A percentile compares a stretch with the other conserved stretches of the same genome.
Conservation (phyloP, 306 rosid genomes). For the Pyrus communis region DNA sequence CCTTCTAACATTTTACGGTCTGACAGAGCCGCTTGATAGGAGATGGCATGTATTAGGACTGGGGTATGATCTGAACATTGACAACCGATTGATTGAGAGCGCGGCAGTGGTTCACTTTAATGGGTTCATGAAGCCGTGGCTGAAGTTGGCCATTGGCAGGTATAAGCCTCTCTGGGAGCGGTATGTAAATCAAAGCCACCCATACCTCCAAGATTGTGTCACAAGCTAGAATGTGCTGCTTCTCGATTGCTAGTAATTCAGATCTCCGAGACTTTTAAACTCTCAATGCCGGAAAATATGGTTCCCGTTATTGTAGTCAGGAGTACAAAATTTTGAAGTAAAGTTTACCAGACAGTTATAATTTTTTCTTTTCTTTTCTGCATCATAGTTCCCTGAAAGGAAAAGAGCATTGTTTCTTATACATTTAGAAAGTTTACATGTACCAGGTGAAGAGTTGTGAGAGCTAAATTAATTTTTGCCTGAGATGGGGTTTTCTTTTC, state of each 20-base stretch:
- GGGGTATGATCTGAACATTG: conserved; percentile 84
- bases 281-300: conserved; percentile 25
- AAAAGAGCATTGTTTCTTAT: conserved; percentile 37
- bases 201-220: conserved; percentile 68
- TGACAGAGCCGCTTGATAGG: conserved; percentile 96
- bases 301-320: conserved; percentile 47
- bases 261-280: conserved; percentile 27
- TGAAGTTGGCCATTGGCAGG: conserved; percentile 78
- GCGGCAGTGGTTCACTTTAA: conserved; percentile 89
- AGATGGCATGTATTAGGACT: conserved; percentile 99
- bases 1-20: conserved; percentile 81
- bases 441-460: conserved; percentile 44
- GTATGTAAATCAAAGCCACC: conserved; percentile 79
- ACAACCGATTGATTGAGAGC: conserved; percentile 84
- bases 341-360: conserved; percentile 38
- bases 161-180: conserved; percentile 84
- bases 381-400: conserved; percentile 36
- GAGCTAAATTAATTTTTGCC: conserved; percentile 47
- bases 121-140: conserved; percentile 99
- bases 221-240: conserved; percentile 64
- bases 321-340: conserved; percentile 74
- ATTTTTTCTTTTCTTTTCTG: conserved; percentile 26
- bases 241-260: conserved; percentile 38
- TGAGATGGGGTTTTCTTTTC: conserved; percentile 38
- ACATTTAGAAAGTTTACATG: conserved; percentile 50